Base-by-base conservation (phyloP, 2,329 filamentous ascomycete species). In the Pseudodiploospora longispora region DNA sequence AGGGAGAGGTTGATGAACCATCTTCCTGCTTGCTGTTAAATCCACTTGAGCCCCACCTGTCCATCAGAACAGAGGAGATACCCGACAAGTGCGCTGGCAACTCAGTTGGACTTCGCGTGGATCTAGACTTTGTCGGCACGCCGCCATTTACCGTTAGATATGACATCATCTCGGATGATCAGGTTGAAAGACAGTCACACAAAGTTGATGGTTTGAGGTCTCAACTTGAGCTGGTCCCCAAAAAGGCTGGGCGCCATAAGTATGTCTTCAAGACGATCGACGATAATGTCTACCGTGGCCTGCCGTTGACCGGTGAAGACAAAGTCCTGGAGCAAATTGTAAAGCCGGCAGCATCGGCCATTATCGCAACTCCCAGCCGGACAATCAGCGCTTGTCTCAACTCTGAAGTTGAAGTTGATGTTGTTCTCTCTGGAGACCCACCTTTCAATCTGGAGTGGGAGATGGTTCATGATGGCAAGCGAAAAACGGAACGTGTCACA, bases 11-110 rank as follows among this genome's bases (percentile, higher is more conserved):
- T 4, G 76, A 91, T 51, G 93, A 98, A 61, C 93, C 93, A 29
- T 87, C 91, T 3, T 93, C 90, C n/a, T 97, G 91, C 62, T 73
- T 95, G 47, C 70, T 98, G 43, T 75, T 94, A 52, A 98, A 97
- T 52, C 93, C 93, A 5, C 83, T 93, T 1, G 83, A 95, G 64
- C 93, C 93, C 7, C 80, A 83, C 44, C 63, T 98, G 46, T 72
- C 78, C 4, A 70, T 98, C 40, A 76, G 76, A 30, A 75, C 81
- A 6, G 85, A 95, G 54, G 83, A 89, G 50, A 89, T 98, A 36
- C 85, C 87, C 42, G 93, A 98, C 63, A 95, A 94, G 60, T 98
- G 93, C 61, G 91, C 90, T 32, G 89, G 90, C 39, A 95, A 89
- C 58, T 88, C 93, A 0, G 87, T 98, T 49, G 93, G 93, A 35